Conservation (phyloP, 331 rosid genomes). For the Quercus tomentella region DNA sequence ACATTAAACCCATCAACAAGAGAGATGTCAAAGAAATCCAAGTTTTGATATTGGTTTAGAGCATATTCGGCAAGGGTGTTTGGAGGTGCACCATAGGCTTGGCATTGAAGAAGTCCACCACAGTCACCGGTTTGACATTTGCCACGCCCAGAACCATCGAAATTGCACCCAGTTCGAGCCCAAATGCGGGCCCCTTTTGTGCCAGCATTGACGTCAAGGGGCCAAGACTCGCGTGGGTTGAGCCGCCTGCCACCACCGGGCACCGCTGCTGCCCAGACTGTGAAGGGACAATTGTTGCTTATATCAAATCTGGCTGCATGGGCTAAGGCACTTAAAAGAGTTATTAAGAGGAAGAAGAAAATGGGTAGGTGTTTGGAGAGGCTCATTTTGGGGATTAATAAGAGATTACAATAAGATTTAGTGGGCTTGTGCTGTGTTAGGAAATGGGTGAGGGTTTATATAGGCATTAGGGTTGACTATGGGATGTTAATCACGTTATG, state of each 20-base stretch:
- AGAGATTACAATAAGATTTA: background rate
- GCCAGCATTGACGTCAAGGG: constrained; percentile 11
- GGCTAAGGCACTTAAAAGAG: constrained; percentile 13
- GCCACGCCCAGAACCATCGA: constrained; percentile 35
- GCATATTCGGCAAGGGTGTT: constrained; percentile 43
- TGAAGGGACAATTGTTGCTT: constrained; percentile 35
- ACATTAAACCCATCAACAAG: constrained; percentile 15
- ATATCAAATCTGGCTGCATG: constrained; percentile 37
- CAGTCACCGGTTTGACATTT: constrained; percentile 7
- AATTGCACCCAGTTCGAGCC: constrained; percentile 58
- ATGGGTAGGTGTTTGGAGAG: constrained; percentile 1
- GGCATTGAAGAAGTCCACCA: too few relatives aligned
- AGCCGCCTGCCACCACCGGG: constrained; percentile 6
- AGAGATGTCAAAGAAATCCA: constrained; percentile 51
- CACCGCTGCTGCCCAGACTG: constrained; percentile 43
- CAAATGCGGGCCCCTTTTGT: constrained; percentile 39
- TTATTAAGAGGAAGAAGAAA: constrained; percentile 18
- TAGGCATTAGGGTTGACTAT: background rate
- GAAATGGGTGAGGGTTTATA: background rate
- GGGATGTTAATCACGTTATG: background rate
- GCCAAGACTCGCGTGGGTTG: constrained; percentile 26
- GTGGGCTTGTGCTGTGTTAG: background rate
- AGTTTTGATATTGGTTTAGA: constrained; percentile 28
- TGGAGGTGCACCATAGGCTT: constrained; percentile 16
- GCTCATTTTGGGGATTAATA: constrained; percentile 10